Evolutionary conservation across 192 early-diverging fungal genomes (phyloP), one percentile per base, ranked within the genome.

Genomic region (Coemansia sp.): DNA sequence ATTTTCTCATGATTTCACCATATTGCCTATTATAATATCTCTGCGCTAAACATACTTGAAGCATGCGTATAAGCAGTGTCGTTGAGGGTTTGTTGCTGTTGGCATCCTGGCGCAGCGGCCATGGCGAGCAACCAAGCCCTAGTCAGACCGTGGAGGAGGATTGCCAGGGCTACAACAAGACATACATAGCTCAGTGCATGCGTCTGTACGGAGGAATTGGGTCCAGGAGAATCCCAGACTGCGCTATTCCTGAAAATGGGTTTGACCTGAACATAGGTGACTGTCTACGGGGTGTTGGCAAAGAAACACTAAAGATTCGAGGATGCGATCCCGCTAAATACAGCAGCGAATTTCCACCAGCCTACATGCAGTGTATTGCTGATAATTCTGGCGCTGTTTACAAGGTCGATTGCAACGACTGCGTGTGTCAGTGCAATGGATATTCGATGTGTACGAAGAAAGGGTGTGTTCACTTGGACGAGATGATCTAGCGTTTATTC

Each of bases 341-440:
- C 46, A 64, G 40, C 6, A 56, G 36, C 36, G 43, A 66, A n/a
- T 73, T 63, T 13, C 73, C 73, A 3, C 43, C 34, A 14, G 38
- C 34, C 0, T 75, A 69, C 54, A 20, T 56, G 52, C 14, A 62
- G 23, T 75, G 73, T 53, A 62, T 75, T 8, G 13, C 32, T 13
- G 33, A 53, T 5, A 17, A 75, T 49, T 69, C 63, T 33, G 73
- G 73, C 20, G 58, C 48, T 8, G 15, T 34, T 8, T 69, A 65
- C 48, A 56, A 34, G 25, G 36, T 8, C 9, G 59, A 58, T 14
- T 75, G 73, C 63, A 75, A 75, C 48, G 46, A 36, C 8, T 75
- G 73, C 46, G 22, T 29, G 13, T 75, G 73, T 43, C 13, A 52
- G 19, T 75, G 73, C 43, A 62, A 61, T 9, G 73, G 73, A 13